A percentile compares a stretch with the other conserved stretches of the same genome.
phyloP scores from a whole-genome alignment of 164 flowering plant species.

The Stephania japonica region DNA sequence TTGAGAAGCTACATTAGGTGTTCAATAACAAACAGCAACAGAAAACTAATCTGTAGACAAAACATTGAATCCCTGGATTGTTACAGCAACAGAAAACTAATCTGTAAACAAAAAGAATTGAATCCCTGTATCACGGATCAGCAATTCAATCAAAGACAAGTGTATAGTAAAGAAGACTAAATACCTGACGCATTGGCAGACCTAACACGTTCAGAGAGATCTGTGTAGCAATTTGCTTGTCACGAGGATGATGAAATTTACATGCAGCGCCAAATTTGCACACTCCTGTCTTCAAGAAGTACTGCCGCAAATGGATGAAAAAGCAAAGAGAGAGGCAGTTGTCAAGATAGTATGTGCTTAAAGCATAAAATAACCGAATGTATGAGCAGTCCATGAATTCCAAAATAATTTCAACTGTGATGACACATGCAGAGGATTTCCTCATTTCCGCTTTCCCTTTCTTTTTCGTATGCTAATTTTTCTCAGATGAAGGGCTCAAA shows the following conservation, averaged over 20 bases:
- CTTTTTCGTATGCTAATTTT: background rate
- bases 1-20: background rate
- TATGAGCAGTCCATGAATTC: background rate
- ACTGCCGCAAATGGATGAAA: conserved; percentile 32
- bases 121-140: too few relatives aligned
- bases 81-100: too few relatives aligned
- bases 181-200: conserved; percentile 63
- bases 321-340: conserved; percentile 1
- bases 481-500: background rate
- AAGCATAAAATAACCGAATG: background rate
- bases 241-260: conserved; percentile 67
- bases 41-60: background rate
- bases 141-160: background rate
- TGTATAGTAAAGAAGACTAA: conserved; percentile 3
- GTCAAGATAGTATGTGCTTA: background rate
- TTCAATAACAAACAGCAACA: background rate
- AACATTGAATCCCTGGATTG: background rate
- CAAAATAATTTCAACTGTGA: background rate
- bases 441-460: background rate
- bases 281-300: conserved; percentile 63
- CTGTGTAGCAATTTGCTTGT: conserved; percentile 55
- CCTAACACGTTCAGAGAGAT: conserved; percentile 48
- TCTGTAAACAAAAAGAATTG: too few relatives aligned
- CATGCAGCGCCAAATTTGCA: conserved; percentile 67
- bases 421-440: background rate